Conservation (phyloP, 176 grass and related monocot species). For the Calamus simplicifolius region DNA sequence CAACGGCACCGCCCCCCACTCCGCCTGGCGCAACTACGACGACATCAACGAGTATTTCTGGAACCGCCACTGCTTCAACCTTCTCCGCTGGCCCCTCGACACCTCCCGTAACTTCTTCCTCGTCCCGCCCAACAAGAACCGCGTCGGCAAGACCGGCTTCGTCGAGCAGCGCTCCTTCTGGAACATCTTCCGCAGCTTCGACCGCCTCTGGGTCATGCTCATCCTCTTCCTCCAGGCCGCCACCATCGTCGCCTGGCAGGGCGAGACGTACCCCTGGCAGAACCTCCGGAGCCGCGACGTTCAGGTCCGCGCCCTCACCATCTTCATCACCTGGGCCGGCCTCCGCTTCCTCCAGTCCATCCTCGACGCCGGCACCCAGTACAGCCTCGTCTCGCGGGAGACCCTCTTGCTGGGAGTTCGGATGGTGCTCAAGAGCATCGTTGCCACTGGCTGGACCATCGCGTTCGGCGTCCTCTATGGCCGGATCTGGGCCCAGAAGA, state of each 20-base stretch:
- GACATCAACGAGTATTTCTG: slow-evolving; percentile 98
- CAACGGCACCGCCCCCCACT: slow-evolving; percentile 54
- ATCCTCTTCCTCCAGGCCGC: slow-evolving; percentile 73
- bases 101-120: slow-evolving; percentile 61
- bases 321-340: slow-evolving; percentile 86
- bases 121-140: slow-evolving; percentile 39
- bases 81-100: slow-evolving; percentile 69
- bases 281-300: slow-evolving; percentile 17
- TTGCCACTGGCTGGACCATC: slow-evolving; percentile 57
- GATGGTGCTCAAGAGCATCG: slow-evolving; percentile 77
- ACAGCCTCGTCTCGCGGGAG: slow-evolving; percentile 60
- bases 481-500: slow-evolving; percentile 37
- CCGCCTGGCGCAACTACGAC: slow-evolving; percentile 90
- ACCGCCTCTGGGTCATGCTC: slow-evolving; percentile 89
- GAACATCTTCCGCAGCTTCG: slow-evolving; percentile 85
- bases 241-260: slow-evolving; percentile 56
- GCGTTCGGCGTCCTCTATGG: slow-evolving; percentile 51
- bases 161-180: slow-evolving; percentile 88
- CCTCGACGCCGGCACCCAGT: slow-evolving; percentile 74
- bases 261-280: slow-evolving; percentile 50
- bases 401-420: slow-evolving; percentile 44
- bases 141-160: slow-evolving; percentile 81
- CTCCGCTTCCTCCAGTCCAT: slow-evolving; percentile 77
- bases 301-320: slow-evolving; percentile 43
- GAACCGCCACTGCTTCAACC: slow-evolving; percentile 61